phyloP scores from a whole-genome alignment of 2,329 filamentous ascomycete species.

The Botrytis porri region DNA sequence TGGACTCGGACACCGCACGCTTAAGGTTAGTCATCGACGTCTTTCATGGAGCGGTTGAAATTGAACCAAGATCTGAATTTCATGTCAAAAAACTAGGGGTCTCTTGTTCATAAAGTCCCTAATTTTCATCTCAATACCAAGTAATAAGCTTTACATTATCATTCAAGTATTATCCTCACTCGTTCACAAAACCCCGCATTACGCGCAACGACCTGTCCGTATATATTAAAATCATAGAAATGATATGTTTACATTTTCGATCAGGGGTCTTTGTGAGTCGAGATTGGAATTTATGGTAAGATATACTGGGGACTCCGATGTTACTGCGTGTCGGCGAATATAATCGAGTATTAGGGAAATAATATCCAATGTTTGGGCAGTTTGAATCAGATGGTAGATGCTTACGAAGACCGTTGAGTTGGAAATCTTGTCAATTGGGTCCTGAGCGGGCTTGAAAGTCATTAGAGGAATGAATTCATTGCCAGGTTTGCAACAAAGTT shows the following conservation, averaged over 20 bases:
- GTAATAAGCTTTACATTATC: too few species aligned
- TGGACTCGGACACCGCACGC: neutral
- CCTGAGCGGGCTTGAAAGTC: fast-evolving
- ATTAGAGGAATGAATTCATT: too few species aligned
- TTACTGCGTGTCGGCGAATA: neutral
- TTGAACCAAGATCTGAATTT: too few species aligned
- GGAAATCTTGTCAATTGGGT: neutral
- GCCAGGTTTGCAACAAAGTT: too few species aligned
- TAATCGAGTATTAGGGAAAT: neutral
- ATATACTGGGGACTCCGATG: neutral
- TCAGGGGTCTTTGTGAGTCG: neutral
- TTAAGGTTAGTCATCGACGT: neutral
- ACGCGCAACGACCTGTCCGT: too few species aligned
- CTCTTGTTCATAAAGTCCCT: too few species aligned
- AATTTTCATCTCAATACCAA: too few species aligned
- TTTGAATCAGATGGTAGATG: neutral
- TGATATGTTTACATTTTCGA: neutral
- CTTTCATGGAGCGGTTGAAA: too few species aligned
- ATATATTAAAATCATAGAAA: too few species aligned
- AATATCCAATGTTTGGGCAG: neutral
- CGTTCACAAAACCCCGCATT: too few species aligned
- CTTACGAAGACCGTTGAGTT: neutral
- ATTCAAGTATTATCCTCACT: too few species aligned
- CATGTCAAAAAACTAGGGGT: too few species aligned
- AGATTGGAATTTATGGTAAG: neutral